These are phyloP conservation scores for Podospora anserina DNA, from an alignment of 495 filamentous ascomycete species.

Conservation along the genomic window DNA sequence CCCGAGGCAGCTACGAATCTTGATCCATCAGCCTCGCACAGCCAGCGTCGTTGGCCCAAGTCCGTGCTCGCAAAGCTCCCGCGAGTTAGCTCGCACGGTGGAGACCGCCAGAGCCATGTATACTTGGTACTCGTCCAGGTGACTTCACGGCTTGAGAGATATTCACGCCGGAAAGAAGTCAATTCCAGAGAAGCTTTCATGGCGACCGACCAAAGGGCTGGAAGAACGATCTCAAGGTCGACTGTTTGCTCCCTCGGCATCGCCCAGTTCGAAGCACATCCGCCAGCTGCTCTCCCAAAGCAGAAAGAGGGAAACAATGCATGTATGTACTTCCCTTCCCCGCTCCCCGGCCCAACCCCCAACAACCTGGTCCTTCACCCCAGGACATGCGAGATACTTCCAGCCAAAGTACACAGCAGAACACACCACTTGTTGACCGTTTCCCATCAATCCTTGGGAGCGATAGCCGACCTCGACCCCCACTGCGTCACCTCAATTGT, in stretches of 20 bases:
- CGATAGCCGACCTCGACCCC: constrained; percentile 3
- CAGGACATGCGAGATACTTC: constrained; percentile 21
- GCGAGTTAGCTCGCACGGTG: neutral
- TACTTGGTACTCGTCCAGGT: too few relatives aligned
- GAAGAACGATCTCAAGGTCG: neutral
- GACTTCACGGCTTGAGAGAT: neutral
- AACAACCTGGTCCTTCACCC: constrained; percentile 2
- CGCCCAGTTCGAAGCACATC: neutral
- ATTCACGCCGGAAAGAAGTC: neutral
- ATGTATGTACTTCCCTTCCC: neutral
- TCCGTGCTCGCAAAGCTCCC: neutral
- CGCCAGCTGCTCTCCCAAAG: neutral
- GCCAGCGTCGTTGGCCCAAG: neutral
- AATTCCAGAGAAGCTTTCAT: neutral
- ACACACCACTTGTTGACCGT: neutral
- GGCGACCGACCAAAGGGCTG: neutral
- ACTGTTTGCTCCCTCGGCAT: neutral
- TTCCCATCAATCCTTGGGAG: neutral
- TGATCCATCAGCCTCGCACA: neutral
- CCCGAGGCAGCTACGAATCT: too few relatives aligned
- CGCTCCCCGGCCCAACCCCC: neutral
- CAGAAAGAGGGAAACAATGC: neutral
- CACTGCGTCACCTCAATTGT: neutral
- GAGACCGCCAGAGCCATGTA: neutral
- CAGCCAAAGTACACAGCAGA: constrained; percentile 16